Evolutionary conservation across 306 rosid genomes (phyloP).

Genomic region (Fragaria nilgerrensis): DNA sequence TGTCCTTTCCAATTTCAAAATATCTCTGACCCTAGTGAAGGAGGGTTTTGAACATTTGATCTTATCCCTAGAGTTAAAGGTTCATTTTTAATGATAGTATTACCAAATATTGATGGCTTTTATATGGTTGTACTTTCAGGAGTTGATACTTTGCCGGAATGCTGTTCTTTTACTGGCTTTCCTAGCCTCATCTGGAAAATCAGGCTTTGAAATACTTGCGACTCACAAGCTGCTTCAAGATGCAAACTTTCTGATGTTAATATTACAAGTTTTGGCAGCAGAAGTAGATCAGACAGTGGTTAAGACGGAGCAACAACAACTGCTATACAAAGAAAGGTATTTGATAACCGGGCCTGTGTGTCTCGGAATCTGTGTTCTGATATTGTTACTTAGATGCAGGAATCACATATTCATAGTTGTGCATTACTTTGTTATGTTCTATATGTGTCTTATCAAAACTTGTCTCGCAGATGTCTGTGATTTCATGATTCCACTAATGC

Average conservation of each 20-base stretch:
- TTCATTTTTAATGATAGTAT: neutral
- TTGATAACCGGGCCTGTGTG: neutral
- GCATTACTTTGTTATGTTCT: neutral
- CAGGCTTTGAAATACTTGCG: conserved; percentile 72
- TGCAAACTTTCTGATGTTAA: conserved; percentile 61
- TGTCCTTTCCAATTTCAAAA: neutral
- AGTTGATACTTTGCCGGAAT: conserved; percentile 56
- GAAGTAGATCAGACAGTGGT: conserved; percentile 53
- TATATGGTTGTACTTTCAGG: conserved; percentile 50
- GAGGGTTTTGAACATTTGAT: neutral
- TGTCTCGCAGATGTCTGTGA: neutral
- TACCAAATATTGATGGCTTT: conserved; percentile 7
- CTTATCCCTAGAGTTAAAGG: neutral
- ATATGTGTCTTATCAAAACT: neutral
- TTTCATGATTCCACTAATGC: neutral
- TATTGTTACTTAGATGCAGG: neutral
- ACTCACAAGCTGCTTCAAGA: conserved; percentile 44
- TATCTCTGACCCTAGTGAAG: neutral
- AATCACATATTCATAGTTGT: neutral
- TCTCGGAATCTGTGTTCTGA: neutral
- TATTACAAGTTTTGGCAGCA: conserved; percentile 62
- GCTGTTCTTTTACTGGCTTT: conserved; percentile 75
- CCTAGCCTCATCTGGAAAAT: conserved; percentile 77
- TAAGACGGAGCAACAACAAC: conserved; percentile 34
- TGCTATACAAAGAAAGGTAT: conserved; percentile 75